Conservation (phyloP, 2,329 filamentous ascomycete species). For the Ascomycota sp. region DNA sequence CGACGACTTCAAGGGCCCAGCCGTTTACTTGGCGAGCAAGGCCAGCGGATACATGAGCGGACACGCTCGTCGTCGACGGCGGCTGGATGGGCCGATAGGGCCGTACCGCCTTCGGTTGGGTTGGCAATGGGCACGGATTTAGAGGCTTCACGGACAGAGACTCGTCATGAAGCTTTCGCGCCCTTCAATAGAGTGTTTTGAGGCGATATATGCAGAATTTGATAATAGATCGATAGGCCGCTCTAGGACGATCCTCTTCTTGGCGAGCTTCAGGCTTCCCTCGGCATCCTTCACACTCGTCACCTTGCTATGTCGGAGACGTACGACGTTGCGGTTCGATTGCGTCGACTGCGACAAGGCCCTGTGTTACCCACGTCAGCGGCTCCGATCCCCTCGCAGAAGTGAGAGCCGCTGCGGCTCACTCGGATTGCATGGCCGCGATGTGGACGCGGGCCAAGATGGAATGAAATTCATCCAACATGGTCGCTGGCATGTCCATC, state of each 20-base stretch:
- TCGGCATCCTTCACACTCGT: slow-evolving; percentile 4
- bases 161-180: slow-evolving; percentile 2
- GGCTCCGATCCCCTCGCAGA: no score
- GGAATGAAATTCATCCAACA: slow-evolving; percentile 20
- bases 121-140: not conserved
- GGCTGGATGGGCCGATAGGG: slow-evolving; percentile 75
- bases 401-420: no score
- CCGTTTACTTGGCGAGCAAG: slow-evolving; percentile 56
- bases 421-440: slow-evolving; percentile 26
- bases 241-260: slow-evolving; percentile 6
- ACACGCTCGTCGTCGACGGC: slow-evolving; percentile 68
- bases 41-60: slow-evolving; percentile 70
- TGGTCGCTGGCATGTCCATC: slow-evolving; percentile 5
- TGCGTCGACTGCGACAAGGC: slow-evolving; percentile 1
- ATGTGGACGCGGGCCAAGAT: slow-evolving; percentile 25
- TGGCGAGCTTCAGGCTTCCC: slow-evolving; percentile 6
- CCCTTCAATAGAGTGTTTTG: no score
- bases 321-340: slow-evolving; percentile 4
- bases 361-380: not conserved
- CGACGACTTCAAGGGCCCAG: slow-evolving; percentile 72
- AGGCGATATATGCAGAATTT: no score
- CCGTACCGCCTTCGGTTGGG: no score
- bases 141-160: not conserved
- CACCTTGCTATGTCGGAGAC: slow-evolving; percentile 7
- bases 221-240: no score